Base-by-base conservation (phyloP, 345 rosid species). In the Kernera saxatilis region DNA sequence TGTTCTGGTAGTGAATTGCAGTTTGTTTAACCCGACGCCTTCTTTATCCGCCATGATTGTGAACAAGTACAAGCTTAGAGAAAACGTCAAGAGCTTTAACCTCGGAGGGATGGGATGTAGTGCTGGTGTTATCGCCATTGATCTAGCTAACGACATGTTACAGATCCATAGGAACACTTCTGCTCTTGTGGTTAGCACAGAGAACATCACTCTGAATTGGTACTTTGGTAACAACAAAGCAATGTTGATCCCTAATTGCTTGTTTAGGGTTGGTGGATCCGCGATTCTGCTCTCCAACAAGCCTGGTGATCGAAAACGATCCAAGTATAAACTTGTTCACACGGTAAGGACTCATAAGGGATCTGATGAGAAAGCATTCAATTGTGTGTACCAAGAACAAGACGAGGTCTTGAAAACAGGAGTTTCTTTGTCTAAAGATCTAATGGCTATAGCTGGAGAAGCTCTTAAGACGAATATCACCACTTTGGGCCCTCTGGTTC, bases 161-260 rank as follows among this genome's bases (percentile, higher is more conserved):
- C 91, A 87, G 64, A 82, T 87, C 52, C 37, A 39, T 48, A 76
- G 76, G 13, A 70, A 76, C 71, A 70, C 72, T 12, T 86, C 50
- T 50, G 98, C 96, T 19, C 84, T 93, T 52, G 97, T 91, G 29
- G 93, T 87, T 17, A 93, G 98, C 37, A 93, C 97, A 0, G 98
- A 93, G 80, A 93, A 87, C 65, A 88, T 90, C 1, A 93, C 97
- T 0, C 96, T 87, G 82, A 93, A 91, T 37, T 86, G 97, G 98
- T 93, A 93, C 37, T 88, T 85, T 66, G 97, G 98, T 70, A 90
- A 90, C 78, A 84, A 86, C 40, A 93, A 88, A 71, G 82, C 97
- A 1, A 88, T 93, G 97, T 35, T 93, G 75, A 84, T 93, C 2
- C 93, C 98, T 5, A 93, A 93, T 63, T 93, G 98, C 74, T 74